Evolutionary conservation across 2,329 filamentous ascomycete genomes (phyloP).

Genomic region (Macrophomina tecta): DNA sequence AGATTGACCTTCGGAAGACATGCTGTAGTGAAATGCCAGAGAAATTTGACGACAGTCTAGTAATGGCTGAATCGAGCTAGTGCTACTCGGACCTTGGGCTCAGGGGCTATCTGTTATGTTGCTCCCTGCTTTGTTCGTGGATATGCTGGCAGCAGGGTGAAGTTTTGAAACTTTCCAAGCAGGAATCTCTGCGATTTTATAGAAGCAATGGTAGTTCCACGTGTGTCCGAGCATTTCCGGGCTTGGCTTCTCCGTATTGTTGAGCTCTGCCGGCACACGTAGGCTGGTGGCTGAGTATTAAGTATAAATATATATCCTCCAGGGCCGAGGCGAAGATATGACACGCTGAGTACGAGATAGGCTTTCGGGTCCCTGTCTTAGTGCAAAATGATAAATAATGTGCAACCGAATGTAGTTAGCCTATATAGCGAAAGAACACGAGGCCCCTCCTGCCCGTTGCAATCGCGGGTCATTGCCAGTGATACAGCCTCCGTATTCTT

Average conservation of each 20-base stretch:
- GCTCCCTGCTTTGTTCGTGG: not conserved
- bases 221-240: not conserved
- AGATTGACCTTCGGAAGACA: not conserved
- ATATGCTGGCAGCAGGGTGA: not conserved
- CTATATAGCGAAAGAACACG: no score
- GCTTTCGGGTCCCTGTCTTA: not conserved
- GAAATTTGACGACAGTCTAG: not conserved
- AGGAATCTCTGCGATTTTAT: not conserved
- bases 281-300: slow-evolving; percentile 1
- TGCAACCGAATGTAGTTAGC: no score
- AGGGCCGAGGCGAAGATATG: not conserved
- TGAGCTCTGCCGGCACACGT: slow-evolving; percentile 6
- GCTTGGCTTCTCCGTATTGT: not conserved
- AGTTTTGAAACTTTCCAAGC: not conserved
- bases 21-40: slow-evolving; percentile 10
- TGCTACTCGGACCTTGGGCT: no score
- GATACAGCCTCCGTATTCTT: no score
- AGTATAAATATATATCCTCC: not conserved
- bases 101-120: not conserved
- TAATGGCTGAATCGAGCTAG: not conserved
- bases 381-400: no score
- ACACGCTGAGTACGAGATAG: slow-evolving; percentile 16
- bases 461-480: no score
- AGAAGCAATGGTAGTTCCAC: not conserved
- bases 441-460: no score